Evolutionary conservation across 805 yeast species (phyloP).

Genomic region (Metschnikowia picachoensis): DNA sequence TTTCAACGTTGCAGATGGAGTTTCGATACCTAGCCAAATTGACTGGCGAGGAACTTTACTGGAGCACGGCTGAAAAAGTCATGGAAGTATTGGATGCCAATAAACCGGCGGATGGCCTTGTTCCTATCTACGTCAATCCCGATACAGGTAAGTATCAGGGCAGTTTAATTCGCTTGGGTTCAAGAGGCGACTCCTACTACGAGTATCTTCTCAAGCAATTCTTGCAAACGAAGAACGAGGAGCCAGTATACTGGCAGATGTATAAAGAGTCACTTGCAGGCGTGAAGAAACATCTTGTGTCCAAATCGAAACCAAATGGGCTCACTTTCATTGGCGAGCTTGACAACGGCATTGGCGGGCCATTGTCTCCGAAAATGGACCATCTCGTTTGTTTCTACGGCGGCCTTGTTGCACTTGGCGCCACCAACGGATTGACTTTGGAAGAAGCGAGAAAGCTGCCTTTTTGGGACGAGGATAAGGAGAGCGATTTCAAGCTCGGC

Average conservation of each 20-base stretch:
- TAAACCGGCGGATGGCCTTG: conserved; percentile 69
- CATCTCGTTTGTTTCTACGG: conserved; percentile 91
- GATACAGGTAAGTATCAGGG: conserved; percentile 69
- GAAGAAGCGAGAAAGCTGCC: conserved; percentile 50
- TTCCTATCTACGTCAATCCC: conserved; percentile 76
- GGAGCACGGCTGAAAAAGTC: conserved; percentile 75
- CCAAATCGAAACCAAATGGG: conserved; percentile 57
- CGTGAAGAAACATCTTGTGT: conserved; percentile 62
- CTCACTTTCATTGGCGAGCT: conserved; percentile 75
- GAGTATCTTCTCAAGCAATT: conserved; percentile 86
- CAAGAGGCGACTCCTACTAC: conserved; percentile 91
- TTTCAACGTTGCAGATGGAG: conserved; percentile 80
- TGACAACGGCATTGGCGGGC: conserved; percentile 61
- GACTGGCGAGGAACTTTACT: conserved; percentile 74
- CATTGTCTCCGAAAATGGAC: conserved; percentile 75
- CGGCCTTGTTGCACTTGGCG: conserved; percentile 84
- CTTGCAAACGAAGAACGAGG: conserved; percentile 65
- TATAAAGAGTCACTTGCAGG: conserved; percentile 77
- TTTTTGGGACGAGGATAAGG: conserved; percentile 56
- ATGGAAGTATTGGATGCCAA: conserved; percentile 66
- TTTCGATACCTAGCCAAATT: conserved; percentile 75
- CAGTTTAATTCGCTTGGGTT: conserved; percentile 69
- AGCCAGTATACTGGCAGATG: conserved; percentile 61
- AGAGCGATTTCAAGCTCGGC: conserved; percentile 64
- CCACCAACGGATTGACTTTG: conserved; percentile 68